Conservation (phyloP, 78 protist species). For the Dictyostelium purpureum region DNA sequence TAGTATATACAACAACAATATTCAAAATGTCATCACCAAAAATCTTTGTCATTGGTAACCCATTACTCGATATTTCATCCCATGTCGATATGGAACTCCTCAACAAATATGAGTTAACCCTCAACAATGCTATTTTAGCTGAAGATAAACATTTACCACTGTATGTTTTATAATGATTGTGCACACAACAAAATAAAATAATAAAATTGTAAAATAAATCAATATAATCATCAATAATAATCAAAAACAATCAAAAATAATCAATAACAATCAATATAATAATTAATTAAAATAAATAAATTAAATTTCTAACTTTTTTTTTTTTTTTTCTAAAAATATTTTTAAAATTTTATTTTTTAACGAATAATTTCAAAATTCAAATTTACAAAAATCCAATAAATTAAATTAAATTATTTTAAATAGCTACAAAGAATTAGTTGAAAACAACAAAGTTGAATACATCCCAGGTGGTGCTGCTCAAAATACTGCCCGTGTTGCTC, state of each 20-base stretch:
- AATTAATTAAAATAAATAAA: neutral
- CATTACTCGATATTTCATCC: constrained; percentile 76
- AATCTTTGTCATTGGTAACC: constrained; percentile 72
- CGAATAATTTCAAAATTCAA: neutral
- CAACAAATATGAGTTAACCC: constrained; percentile 85
- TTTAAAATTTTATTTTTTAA: neutral
- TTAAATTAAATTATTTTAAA: neutral
- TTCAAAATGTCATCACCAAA: constrained; percentile 42
- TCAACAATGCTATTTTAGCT: constrained; percentile 92
- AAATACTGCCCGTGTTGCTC: constrained; percentile 71
- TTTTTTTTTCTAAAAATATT: no score
- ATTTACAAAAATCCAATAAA: no score
- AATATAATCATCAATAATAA: neutral
- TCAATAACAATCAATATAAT: neutral
- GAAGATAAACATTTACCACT: constrained; percentile 93
- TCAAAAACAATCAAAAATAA: neutral
- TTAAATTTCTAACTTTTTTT: no score
- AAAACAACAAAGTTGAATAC: constrained; percentile 80
- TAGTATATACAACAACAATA: neutral
- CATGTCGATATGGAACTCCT: constrained; percentile 33
- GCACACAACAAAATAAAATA: neutral
- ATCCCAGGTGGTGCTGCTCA: constrained; percentile 97
- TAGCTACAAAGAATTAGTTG: constrained; percentile 87
- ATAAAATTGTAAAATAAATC: neutral
- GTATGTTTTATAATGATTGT: constrained; percentile 54